Evolutionary conservation across 2,329 filamentous ascomycete species (phyloP), one percentile per base, ranked within the genome.

Genomic region (Calonectria honghensis): DNA sequence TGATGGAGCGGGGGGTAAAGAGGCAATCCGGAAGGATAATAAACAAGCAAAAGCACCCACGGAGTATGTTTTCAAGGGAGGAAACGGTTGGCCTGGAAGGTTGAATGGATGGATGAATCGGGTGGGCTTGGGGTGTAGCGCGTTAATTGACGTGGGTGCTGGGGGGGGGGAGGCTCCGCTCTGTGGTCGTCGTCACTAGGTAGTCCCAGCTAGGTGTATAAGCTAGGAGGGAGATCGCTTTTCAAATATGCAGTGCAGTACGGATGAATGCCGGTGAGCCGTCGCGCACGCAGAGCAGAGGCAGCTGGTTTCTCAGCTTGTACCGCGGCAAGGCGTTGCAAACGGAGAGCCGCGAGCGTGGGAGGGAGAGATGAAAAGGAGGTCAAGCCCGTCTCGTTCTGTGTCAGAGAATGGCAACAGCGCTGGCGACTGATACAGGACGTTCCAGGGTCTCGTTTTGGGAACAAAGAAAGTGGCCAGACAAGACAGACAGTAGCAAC

Each of bases 111-210:
- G 71, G 66, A 39, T 68, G 51, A 52, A 52, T 57, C 61, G 67
- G 66, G 71, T 66, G 71, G 59, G 51, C 57, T 72, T 65, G 64
- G 54, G 48, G 59, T 63, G 72, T 68, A 74, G 72, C 72, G 72
- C 72, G 72, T 72, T 74, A 57, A 74, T 74, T 74, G 72, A 70
- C 61, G 61, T 65, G 59, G 68, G 68, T 52, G 65, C 32, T 32
- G 27, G 13, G 27, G 61, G 27, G 13, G 27, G 61, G 61, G 16
- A 11, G n/a, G 67, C 27, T 45, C 67, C 61, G 72, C 67, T 69
- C 37, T 64, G 50, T 57, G 24, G 31, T 63, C 27, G 31, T 63
- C 29, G 52, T 57, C 39, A 39, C 50, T 24, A 35, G 61, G 48
- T 61, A 41, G 37, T 20, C 52, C 45, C 37, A 61, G 61, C n/a